Conservation (phyloP, 1,284 basidiomycete genomes). For the Malassezia dermatis region DNA sequence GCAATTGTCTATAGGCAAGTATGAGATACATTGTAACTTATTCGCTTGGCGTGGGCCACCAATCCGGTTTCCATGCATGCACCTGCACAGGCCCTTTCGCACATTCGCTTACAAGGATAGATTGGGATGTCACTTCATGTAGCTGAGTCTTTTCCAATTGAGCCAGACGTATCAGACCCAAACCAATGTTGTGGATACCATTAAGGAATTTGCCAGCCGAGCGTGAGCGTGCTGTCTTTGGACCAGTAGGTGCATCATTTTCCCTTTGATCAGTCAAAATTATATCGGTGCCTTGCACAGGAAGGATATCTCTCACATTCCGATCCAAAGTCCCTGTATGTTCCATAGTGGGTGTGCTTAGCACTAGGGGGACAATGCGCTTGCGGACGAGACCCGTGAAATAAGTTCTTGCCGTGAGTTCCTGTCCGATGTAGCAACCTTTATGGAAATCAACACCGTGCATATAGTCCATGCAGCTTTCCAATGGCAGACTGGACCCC, state of each 20-base stretch:
- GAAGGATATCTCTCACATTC: neutral
- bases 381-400: constrained; percentile 87
- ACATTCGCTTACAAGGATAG: neutral
- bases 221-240: neutral
- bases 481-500: constrained; percentile 73
- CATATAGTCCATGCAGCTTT: constrained; percentile 86
- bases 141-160: constrained; percentile 21
- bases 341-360: constrained; percentile 13
- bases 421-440: constrained; percentile 96
- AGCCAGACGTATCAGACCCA: constrained; percentile 33
- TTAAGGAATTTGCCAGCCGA: constrained; percentile 37
- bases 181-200: constrained; percentile 34
- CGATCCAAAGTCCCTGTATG: neutral
- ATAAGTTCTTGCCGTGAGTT: constrained; percentile 89
- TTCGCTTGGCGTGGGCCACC: neutral
- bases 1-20: neutral
- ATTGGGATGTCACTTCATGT: neutral
- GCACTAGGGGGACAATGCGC: constrained; percentile 66
- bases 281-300: constrained; percentile 20
- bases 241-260: neutral
- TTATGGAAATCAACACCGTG: constrained; percentile 92
- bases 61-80: neutral
- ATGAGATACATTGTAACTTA: no score
- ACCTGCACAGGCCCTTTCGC: neutral
- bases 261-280: constrained; percentile 14